phyloP scores from a whole-genome alignment of 805 yeast species.

The Ogataea neopini region DNA sequence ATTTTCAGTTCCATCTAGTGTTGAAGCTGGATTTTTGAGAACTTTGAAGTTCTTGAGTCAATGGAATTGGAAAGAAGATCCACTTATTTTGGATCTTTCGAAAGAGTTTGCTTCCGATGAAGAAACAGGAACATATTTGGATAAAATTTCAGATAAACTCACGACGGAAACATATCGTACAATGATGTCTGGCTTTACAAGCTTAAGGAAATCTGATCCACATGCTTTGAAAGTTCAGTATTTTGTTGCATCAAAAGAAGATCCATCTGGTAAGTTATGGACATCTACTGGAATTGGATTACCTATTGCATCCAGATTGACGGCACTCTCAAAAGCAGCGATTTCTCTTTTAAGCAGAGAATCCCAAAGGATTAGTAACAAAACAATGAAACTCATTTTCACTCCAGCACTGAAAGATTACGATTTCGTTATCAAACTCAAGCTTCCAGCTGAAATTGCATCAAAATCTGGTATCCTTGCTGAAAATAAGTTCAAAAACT shows the following conservation, averaged over 20 bases:
- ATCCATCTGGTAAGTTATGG: conserved; percentile 87
- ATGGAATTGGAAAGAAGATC: conserved; percentile 96
- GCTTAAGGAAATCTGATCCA: conserved; percentile 77
- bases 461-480: conserved; percentile 58
- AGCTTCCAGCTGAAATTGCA: conserved; percentile 39
- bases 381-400: conserved; percentile 58
- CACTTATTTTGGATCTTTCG: conserved; percentile 76
- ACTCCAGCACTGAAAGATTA: conserved; percentile 83
- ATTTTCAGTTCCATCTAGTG: conserved; percentile 76
- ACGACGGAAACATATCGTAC: conserved; percentile 61
- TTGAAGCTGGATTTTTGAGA: conserved; percentile 78
- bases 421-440: conserved; percentile 71
- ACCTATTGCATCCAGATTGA: conserved; percentile 84
- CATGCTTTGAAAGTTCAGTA: conserved; percentile 74
- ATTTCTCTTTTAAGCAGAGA: conserved; percentile 46
- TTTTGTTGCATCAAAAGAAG: conserved; percentile 81
- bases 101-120: conserved; percentile 41
- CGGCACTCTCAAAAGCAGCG: conserved; percentile 83
- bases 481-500: conserved; percentile 58
- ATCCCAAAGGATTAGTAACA: conserved; percentile 33
- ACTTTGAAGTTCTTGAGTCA: conserved; percentile 65
- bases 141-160: conserved; percentile 59
- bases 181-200: conserved; percentile 64
- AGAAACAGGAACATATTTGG: conserved; percentile 32
- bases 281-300: conserved; percentile 43